A percentile compares a stretch with the other conserved stretches of the same genome.
Conservation (phyloP, 106 monocot genomes). For the Acanthochlamys bracteata region DNA sequence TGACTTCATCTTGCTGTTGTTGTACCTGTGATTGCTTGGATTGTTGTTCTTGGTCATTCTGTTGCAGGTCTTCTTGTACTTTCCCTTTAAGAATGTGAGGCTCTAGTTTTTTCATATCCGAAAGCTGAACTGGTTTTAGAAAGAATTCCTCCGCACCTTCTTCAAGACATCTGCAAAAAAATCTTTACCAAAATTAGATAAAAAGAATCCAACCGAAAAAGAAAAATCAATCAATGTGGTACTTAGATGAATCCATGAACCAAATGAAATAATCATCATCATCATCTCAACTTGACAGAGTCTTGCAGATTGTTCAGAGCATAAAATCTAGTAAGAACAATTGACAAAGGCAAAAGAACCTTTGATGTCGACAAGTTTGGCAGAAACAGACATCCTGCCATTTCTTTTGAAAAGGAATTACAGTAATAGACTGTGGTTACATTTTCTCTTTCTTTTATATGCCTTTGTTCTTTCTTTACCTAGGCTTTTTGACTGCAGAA, state of each 20-base stretch:
- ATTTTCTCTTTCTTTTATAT: background rate
- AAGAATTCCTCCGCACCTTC: constrained; percentile 93
- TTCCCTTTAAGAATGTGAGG: constrained; percentile 72
- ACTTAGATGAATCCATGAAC: too few relatives aligned
- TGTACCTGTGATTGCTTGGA: background rate
- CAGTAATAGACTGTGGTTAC: too few relatives aligned
- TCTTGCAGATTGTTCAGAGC: background rate
- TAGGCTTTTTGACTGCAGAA: background rate
- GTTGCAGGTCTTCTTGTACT: constrained; percentile 16
- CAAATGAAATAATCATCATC: too few relatives aligned
- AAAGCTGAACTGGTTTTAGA: constrained; percentile 77
- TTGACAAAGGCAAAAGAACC: constrained; percentile 17
- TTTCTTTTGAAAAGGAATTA: background rate
- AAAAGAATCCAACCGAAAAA: background rate
- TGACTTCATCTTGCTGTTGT: background rate
- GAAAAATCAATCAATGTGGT: background rate
- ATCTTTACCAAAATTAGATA: background rate
- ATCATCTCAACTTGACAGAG: background rate
- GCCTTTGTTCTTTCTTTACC: constrained; percentile 11
- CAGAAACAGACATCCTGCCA: background rate
- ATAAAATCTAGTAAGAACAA: constrained; percentile 24
- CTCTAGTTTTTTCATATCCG: constrained; percentile 73
- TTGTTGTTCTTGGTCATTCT: constrained; percentile 2
- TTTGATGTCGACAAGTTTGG: constrained; percentile 21
- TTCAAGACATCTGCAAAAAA: constrained; percentile 73